Percentiles rank a stretch among this genome's conserved stretches.
Evolutionary conservation across 2,329 filamentous ascomycete species (phyloP).

Genomic region (Cryphonectria japonica): DNA sequence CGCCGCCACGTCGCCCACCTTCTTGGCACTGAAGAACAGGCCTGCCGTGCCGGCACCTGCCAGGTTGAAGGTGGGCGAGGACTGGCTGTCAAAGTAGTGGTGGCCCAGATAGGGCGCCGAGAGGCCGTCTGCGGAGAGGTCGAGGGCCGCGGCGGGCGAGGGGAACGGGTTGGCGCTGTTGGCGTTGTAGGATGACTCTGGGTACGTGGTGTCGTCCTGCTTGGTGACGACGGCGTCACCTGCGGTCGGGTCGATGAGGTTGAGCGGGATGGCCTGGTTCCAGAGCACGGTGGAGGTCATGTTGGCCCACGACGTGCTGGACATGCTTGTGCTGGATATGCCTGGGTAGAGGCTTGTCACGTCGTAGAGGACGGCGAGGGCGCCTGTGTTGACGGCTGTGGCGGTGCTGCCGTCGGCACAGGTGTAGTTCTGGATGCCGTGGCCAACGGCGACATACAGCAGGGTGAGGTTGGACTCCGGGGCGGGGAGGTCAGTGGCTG

Average conservation of each 20-base stretch:
- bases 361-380: slow-evolving; percentile 65
- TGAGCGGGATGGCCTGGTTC: slow-evolving; percentile 51
- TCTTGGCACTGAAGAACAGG: slow-evolving; percentile 48
- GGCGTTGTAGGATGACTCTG: slow-evolving; percentile 44
- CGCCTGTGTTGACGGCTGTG: slow-evolving; percentile 50
- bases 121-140: slow-evolving; percentile 38
- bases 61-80: slow-evolving; percentile 65
- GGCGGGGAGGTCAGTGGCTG: slow-evolving; percentile 49
- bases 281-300: slow-evolving; percentile 48
- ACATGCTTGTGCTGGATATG: slow-evolving; percentile 44
- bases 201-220: slow-evolving; percentile 36
- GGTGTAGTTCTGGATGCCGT: slow-evolving; percentile 72
- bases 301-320: slow-evolving; percentile 41
- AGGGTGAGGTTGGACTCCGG: slow-evolving; percentile 46
- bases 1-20: slow-evolving; percentile 56
- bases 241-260: slow-evolving; percentile 41
- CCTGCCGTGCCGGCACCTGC: slow-evolving; percentile 38
- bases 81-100: slow-evolving; percentile 65
- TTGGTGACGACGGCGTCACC: slow-evolving; percentile 32
- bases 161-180: slow-evolving; percentile 52
- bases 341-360: slow-evolving; percentile 56
- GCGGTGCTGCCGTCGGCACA: slow-evolving; percentile 47
- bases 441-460: slow-evolving; percentile 62
- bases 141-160: slow-evolving; percentile 44
- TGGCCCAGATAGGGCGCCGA: slow-evolving; percentile 57